Evolutionary conservation across 108 stramenopile species (phyloP), one percentile per base, ranked within the genome.

Genomic region (Nitzschia sp.): DNA sequence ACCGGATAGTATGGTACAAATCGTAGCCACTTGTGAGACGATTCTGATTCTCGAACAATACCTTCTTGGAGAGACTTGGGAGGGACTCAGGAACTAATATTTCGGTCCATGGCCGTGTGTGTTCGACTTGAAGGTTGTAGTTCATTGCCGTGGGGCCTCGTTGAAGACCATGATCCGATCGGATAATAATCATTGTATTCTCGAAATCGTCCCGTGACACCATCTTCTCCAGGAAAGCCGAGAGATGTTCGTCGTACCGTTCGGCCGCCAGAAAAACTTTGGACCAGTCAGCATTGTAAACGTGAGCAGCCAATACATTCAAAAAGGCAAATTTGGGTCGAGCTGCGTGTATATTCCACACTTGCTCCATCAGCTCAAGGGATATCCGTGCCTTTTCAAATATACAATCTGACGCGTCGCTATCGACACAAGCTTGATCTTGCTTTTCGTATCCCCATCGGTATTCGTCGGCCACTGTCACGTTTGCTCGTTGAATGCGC

Each of bases 231-330:
- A 85, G 46, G 56, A 85, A 76, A 21, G 45, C 17, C 2, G 33
- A 56, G 15, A 85, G 52, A 17, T 63, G 28, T 3, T 50, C 62
- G 47, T 85, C 84, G 53, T 85, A 85, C 13, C 19, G 59, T 36
- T 85, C 84, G 21, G 77, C 69, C 11, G 45, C 35, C 44, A 79
- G 56, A 34, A 64, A 33, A 34, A 63, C 47, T 45, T 72, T 63
- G 32, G 71, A 69, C 58, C 61, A 66, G 27, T 77, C 77, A 0
- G 66, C 13, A 11, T 70, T 48, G 53, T 85, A 85, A 54, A 76
- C 77, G 55, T 85, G 84, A 0, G 84, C 84, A 26, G 80, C 84
- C 38, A 85, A 52, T n/a, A 74, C 72, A 65, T 85, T 85, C 30
- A 85, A 27, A 52, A 69, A 85, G 13, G 80, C 84, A 58, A 85